phyloP scores from a whole-genome alignment of 179 eudicot genomes.

The Corrigiola litoralis region DNA sequence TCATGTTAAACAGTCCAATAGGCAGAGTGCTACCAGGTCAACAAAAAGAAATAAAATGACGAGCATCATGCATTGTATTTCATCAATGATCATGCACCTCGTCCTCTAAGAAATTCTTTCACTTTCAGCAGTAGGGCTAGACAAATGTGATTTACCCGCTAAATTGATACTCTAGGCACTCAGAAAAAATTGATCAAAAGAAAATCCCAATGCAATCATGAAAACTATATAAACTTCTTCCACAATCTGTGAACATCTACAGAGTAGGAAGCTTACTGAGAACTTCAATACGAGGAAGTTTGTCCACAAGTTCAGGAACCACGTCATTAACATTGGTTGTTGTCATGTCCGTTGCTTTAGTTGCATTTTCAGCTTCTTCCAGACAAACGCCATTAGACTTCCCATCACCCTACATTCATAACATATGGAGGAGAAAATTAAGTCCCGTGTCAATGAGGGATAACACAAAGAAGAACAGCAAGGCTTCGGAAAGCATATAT shows the following conservation, averaged over 20 bases:
- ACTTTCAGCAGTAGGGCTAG: too few species aligned
- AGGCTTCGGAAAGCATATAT: not conserved
- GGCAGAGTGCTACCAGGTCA: not conserved
- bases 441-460: not conserved
- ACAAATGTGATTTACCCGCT: not conserved
- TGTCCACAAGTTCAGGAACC: constrained; percentile 17
- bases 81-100: not conserved
- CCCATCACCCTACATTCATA: constrained; percentile 51
- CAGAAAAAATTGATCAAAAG: not conserved
- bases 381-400: constrained; percentile 36
- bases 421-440: not conserved
- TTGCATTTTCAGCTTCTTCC: constrained; percentile 40
- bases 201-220: not conserved
- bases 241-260: not conserved
- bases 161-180: not conserved
- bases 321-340: constrained; percentile 23
- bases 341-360: constrained; percentile 33
- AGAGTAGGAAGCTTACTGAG: constrained; percentile 16
- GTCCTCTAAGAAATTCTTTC: too few species aligned
- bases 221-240: not conserved
- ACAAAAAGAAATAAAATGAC: not conserved
- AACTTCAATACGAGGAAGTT: constrained; percentile 27
- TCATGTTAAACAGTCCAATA: not conserved
- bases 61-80: not conserved
- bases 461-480: not conserved